Evolutionary conservation across 768 basidiomycete species (phyloP).

Genomic region (Candolleomyces efflorescens): DNA sequence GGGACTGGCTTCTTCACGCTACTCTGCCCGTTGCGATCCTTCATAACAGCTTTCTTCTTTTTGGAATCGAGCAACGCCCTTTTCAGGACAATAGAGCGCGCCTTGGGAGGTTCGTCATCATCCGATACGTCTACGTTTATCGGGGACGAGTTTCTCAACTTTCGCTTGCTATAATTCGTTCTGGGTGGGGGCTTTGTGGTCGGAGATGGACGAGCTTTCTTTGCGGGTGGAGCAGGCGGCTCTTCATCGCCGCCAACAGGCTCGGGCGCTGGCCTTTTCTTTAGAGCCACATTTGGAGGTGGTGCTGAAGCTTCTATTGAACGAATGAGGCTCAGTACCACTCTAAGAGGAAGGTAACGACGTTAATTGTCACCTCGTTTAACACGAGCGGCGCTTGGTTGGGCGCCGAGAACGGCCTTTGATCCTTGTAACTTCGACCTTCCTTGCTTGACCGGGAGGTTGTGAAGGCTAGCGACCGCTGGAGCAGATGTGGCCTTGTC

Average conservation of each 20-base stretch:
- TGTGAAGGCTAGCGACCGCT: not conserved
- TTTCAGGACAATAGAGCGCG: not conserved
- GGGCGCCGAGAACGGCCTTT: no score
- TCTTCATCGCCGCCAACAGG: not conserved
- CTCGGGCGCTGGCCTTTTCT: not conserved
- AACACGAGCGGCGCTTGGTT: no score
- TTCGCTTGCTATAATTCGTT: not conserved
- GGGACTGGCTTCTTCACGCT: not conserved
- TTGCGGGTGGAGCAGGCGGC: constrained; percentile 13
- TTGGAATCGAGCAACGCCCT: not conserved
- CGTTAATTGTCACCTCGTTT: no score
- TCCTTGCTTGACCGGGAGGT: not conserved
- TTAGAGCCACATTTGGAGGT: not conserved
- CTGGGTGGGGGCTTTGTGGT: constrained; percentile 31
- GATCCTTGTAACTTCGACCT: not conserved
- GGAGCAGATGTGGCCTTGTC: not conserved
- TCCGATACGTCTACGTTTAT: not conserved
- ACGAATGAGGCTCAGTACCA: no score
- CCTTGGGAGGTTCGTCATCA: constrained; percentile 1
- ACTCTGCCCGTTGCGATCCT: not conserved
- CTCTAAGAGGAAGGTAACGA: no score
- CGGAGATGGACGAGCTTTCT: constrained; percentile 24
- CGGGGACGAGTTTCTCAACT: not conserved
- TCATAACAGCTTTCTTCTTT: constrained; percentile 25
- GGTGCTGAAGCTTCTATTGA: not conserved